These are phyloP conservation scores for Dimargaris xerosporica DNA, from an alignment of 192 early-diverging fungal genomes.

Conservation along the genomic window DNA sequence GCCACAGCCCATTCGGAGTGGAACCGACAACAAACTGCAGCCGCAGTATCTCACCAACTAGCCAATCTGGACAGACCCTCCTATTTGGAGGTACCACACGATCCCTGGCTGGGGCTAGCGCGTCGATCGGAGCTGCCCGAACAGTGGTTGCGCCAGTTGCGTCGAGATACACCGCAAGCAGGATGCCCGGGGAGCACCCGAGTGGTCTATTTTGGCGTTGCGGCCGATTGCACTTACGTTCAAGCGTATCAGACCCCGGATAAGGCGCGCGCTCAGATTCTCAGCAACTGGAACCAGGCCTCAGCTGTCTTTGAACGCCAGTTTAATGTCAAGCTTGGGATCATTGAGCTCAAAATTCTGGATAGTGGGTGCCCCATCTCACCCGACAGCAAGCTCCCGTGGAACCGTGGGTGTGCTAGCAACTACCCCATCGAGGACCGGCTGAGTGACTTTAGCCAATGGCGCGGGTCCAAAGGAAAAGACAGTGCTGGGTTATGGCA, in stretches of 20 bases:
- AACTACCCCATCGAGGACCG: slow-evolving; percentile 53
- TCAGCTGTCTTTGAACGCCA: slow-evolving; percentile 67
- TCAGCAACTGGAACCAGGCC: slow-evolving; percentile 70
- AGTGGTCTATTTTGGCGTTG: slow-evolving; percentile 44
- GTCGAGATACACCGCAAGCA: slow-evolving; percentile 14
- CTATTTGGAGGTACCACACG: slow-evolving; percentile 13
- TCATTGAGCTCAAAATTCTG: slow-evolving; percentile 63
- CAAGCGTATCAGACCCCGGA: slow-evolving; percentile 33
- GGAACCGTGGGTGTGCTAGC: slow-evolving; percentile 65
- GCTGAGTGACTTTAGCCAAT: slow-evolving; percentile 77
- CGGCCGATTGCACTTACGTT: slow-evolving; percentile 59
- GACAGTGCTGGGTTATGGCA: slow-evolving; percentile 84
- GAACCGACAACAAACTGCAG: slow-evolving; percentile 9
- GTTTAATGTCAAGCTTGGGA: slow-evolving; percentile 72
- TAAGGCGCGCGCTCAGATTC: slow-evolving; percentile 49
- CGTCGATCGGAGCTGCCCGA: slow-evolving; percentile 13
- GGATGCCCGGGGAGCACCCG: slow-evolving; percentile 22
- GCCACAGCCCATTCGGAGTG: slow-evolving; percentile 12
- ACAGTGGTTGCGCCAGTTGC: slow-evolving; percentile 14
- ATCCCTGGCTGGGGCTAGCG: slow-evolving; percentile 23
- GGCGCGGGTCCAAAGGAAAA: slow-evolving; percentile 55
- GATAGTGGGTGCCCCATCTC: slow-evolving; percentile 37
- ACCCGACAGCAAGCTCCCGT: slow-evolving; percentile 24
- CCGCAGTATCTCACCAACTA: slow-evolving; percentile 14
- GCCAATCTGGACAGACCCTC: slow-evolving; percentile 6